These are phyloP conservation scores for Saccharomycopsis javanensis DNA, from an alignment of 805 yeast genomes.

Conservation along the genomic window DNA sequence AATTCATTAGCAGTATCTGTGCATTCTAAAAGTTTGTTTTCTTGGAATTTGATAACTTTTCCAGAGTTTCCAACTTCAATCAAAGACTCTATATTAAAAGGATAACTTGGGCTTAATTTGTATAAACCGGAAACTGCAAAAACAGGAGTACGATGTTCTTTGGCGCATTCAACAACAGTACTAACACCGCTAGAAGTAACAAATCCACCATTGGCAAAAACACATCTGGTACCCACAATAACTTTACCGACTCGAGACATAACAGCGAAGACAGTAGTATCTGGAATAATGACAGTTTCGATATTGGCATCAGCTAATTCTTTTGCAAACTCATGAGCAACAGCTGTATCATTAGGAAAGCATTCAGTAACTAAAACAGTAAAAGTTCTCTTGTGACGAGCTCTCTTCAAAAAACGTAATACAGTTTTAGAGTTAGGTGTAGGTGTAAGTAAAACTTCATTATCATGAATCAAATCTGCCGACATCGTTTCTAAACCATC, in stretches of 20 bases:
- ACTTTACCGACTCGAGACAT: constrained; percentile 98
- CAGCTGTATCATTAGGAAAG: constrained; percentile 77
- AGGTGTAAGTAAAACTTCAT: constrained; percentile 79
- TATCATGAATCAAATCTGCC: constrained; percentile 88
- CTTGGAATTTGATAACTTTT: constrained; percentile 71
- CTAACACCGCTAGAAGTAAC: constrained; percentile 86
- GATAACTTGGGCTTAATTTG: constrained; percentile 87
- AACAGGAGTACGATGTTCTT: constrained; percentile 91
- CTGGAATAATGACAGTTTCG: constrained; percentile 87
- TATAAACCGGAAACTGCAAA: constrained; percentile 91
- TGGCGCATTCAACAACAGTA: constrained; percentile 90
- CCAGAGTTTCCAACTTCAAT: constrained; percentile 91
- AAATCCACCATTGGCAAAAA: constrained; percentile 94
- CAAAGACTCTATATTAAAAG: constrained; percentile 72
- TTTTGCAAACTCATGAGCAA: constrained; percentile 72
- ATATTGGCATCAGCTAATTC: constrained; percentile 76
- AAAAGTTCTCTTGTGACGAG: constrained; percentile 82
- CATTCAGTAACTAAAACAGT: constrained; percentile 87
- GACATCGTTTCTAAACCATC: constrained; percentile 89
- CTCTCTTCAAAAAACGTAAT: constrained; percentile 73
- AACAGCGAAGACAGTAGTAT: constrained; percentile 83
- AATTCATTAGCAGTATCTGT: constrained; percentile 81
- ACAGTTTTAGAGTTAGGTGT: constrained; percentile 91
- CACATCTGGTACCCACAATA: constrained; percentile 82
- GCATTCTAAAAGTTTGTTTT: constrained; percentile 56